Evolutionary conservation across 2,329 filamentous ascomycete genomes (phyloP), one percentile per base, ranked within the genome.

Genomic region (Penicillium aurantiogriseum): DNA sequence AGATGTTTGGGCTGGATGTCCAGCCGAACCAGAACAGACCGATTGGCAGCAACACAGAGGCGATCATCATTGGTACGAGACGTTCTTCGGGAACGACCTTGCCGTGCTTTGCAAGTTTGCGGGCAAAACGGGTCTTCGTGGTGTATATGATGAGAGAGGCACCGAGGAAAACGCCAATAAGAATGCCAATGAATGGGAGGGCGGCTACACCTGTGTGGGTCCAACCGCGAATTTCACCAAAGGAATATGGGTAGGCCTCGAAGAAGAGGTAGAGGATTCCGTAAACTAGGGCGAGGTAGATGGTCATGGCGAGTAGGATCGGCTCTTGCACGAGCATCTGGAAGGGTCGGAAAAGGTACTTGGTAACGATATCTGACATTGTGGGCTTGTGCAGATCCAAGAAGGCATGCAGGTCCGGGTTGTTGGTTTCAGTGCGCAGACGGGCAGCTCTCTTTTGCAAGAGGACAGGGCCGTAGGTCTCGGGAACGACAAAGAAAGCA

Each of bases 11-110:
- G 52, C 68, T 75, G 0, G 77, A 77, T 0, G 76, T 75, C 80
- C 81, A 83, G 5, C 74, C 79, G 56, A 80, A 81, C 76, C 77
- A 79, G 64, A 81, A 81, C n/a, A 81, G 67, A 50, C 80, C 79
- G 54, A 71, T 67, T 1, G 79, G 78, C 4, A 82, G 66, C 4
- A 78, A 56, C 9, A 77, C 61, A 0, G 73, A 75, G 17, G 74
- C 77, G 23, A 79, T 51, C 51, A 81, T 77, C 76, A 80, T 79
- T 4, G 78, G 76, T 0, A 77, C 68, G 1, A 82, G 71, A 46
- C 79, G 73, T 61, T 77, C 76, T 63, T 81, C 80, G 2, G 68
- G 68, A 3, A 76, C 58, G 60, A 77, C 69, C 17, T 55, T 61
- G 42, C 71, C 70, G 38, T 72, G 65, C 38, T 72, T 69, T 33